phyloP scores from a whole-genome alignment of 176 grass and related monocot genomes.

The Dactylis glomerata region DNA sequence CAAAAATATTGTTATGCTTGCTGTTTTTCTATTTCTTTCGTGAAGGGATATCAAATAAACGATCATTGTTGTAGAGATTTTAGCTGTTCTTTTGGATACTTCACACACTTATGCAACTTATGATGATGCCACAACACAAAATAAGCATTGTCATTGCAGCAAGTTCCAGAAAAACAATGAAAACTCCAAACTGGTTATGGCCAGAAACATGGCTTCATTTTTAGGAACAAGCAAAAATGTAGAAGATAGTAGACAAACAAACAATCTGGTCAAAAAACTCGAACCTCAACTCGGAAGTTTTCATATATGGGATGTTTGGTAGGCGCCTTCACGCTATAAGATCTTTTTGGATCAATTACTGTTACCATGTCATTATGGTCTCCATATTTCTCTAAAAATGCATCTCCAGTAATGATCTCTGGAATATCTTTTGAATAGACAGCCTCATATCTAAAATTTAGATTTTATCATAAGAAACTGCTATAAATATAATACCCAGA shows the following conservation, averaged over 20 bases:
- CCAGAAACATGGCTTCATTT: neutral
- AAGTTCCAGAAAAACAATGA: neutral
- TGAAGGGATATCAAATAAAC: neutral
- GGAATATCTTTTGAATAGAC: slow-evolving; percentile 90
- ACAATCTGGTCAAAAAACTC: neutral
- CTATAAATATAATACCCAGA: neutral
- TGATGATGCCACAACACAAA: neutral
- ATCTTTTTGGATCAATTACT: slow-evolving; percentile 63
- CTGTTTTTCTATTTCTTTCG: neutral
- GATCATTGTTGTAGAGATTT: neutral
- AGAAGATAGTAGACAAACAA: neutral
- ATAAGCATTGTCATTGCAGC: neutral
- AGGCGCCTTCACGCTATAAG: slow-evolving; percentile 76
- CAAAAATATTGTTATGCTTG: neutral
- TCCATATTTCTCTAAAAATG: slow-evolving; percentile 74
- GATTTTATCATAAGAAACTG: neutral
- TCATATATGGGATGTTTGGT: slow-evolving; percentile 98
- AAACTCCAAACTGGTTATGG: neutral
- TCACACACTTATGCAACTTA: neutral
- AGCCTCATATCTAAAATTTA: slow-evolving; percentile 71
- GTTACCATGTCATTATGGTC: slow-evolving; percentile 82
- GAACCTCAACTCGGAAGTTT: slow-evolving; percentile 90
- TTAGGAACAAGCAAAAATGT: neutral
- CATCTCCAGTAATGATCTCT: slow-evolving; percentile 52
- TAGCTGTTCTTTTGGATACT: neutral